A percentile compares a stretch with the other conserved stretches of the same genome.
These are phyloP conservation scores for Rhypophila decipiens DNA, from an alignment of 495 filamentous ascomycete species.

Conservation along the genomic window DNA sequence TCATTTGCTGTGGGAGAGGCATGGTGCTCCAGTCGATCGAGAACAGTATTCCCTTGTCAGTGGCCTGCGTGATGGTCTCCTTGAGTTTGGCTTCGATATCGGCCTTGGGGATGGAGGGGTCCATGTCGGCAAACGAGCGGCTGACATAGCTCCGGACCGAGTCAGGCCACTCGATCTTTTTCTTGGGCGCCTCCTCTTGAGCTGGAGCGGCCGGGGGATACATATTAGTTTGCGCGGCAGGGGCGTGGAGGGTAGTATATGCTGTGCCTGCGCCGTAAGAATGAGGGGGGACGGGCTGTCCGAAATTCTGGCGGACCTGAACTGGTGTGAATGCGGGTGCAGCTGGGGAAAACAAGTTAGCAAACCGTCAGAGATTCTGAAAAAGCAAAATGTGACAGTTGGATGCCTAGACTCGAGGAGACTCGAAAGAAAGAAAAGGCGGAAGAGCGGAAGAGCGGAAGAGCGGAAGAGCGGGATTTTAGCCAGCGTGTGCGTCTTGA, in stretches of 20 bases:
- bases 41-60: slow-evolving; percentile 60
- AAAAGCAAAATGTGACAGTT: no score
- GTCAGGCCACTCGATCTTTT: slow-evolving; percentile 68
- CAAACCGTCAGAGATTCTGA: slow-evolving; percentile 18
- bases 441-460: no score
- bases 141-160: slow-evolving; percentile 77
- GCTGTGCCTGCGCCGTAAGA: slow-evolving; percentile 10
- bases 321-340: slow-evolving; percentile 48
- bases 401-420: no score
- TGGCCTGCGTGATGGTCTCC: slow-evolving; percentile 73
- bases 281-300: slow-evolving; percentile 20
- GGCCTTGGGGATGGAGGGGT: slow-evolving; percentile 53
- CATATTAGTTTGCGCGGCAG: background rate
- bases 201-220: slow-evolving; percentile 9
- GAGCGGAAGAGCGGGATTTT: no score
- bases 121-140: slow-evolving; percentile 68
- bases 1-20: slow-evolving; percentile 81
- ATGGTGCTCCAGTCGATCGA: slow-evolving; percentile 73
- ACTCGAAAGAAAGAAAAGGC: no score
- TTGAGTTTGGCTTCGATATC: slow-evolving; percentile 85
- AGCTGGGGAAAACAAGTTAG: slow-evolving; percentile 4
- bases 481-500: no score
- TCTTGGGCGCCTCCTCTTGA: slow-evolving; percentile 29
- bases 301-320: slow-evolving; percentile 38
- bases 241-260: slow-evolving; percentile 18